Evolutionary conservation across 495 filamentous ascomycete species (phyloP), one percentile per base, ranked within the genome.

Genomic region (Tetracladium setigerum): DNA sequence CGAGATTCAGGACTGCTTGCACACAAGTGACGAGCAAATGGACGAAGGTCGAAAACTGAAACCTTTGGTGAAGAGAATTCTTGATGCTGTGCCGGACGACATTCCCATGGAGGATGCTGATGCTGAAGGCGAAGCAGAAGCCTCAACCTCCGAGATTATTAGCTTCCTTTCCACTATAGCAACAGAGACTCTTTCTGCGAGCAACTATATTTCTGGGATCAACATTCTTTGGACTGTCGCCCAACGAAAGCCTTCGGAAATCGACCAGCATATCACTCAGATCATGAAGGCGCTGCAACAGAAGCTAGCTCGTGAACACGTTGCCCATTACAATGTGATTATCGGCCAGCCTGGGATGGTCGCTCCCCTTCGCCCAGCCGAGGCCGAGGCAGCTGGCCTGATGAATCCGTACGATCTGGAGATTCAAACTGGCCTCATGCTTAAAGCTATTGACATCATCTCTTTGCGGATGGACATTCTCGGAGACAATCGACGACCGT

Each of bases 261-360:
- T 99, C 48, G 94, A 97, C 57, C 72, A 83, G 39, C 91, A 97
- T 57, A 87, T 96, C 47, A 75, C 78, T 9, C 76, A 82, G 18
- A 76, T 97, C 41, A 95, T 97, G 86, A 95, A 95, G 59, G 86
- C 89, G 0, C 78, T 99, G 54, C 89, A 91, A 45, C 72, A 78
- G n/a, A 96, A 96, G 59, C 75, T 97, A 31, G 88, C 89, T 3
- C 85, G 92, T 58, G 92, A 99, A 39, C 91, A 98, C 64, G 82
- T 97, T 51, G 83, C 87, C 22, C 82, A 83, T 41, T 83, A 82
- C 42, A 73, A 75, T 9, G 71, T 72, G 7, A 64, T 77, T 8
- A 60, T 73, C 14, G 68, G 70, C 19, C 71, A 73, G 43, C 53
- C 63, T 31, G 58, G 60, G 30, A 65, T 70, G 44, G 46, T 51